Base-by-base conservation (phyloP, 768 basidiomycete genomes). In the Tephrocybe sp. region DNA sequence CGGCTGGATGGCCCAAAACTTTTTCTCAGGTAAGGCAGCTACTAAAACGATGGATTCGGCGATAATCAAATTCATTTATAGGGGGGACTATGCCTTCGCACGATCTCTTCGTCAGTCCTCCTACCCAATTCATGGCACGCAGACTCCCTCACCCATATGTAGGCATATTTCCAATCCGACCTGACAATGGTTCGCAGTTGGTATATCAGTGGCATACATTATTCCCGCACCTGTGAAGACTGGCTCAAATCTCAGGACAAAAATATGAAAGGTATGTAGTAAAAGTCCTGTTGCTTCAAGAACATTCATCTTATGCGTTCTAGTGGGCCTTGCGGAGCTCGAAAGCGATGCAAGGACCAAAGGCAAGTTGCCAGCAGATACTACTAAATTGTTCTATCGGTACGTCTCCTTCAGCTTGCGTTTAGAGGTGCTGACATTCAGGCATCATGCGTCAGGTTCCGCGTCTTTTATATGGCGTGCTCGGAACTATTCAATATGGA, bases 41-140 rank as follows among this genome's bases (percentile, higher is more conserved):
- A 12, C 34, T 10, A 36, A 36, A 36, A 15, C 46, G 20, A 17
- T n/a, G 1, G 2, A 2, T 9, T 10, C 11, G 15, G 14, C 23
- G 7, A 2, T 18, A 15, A 23, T n/a, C 12, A 11, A n/a, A 40
- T 21, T 18, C 37, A 9, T 12, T 36, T 36, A 9, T 36, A 77
- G 81, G 85, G n/a, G 85, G 86, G 7, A 88, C 85, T 1, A 88
- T 86, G 85, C 79, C 81, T 24, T 86, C 84, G 0, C 77, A 80
- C 58, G 83, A 85, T 55, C 70, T 83, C n/a, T 68, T 84, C 28
- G 77, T 81, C 43, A 28, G 75, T 34, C 34, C 3, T 20, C 34
- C 15, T 30, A 10, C 36, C 25, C 24, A 4, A 15, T 45, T 36
- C 17, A 55, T 21, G n/a, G n/a, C n/a, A 18, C 20, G 21, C 17